Conservation (phyloP, 306 rosid species). For the Pachyrhizus erosus region DNA sequence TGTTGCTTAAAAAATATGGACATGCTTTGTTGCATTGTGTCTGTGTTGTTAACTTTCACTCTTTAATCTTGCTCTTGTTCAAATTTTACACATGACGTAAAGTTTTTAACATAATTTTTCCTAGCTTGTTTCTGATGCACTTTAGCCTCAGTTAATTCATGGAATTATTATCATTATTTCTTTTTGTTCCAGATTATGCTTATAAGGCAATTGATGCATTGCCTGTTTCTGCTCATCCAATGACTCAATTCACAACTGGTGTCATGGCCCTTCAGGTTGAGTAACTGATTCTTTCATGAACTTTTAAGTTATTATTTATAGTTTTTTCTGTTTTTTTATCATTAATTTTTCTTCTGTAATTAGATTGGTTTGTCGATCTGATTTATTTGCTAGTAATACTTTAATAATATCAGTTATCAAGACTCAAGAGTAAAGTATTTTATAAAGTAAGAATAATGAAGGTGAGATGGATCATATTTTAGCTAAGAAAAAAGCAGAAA, state of each 20-base stretch:
- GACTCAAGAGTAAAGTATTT: neutral
- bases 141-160: slow-evolving; percentile 5
- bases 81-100: slow-evolving; percentile 2
- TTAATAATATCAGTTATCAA: neutral
- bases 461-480: neutral
- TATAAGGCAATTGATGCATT: slow-evolving; percentile 93
- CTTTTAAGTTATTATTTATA: slow-evolving; percentile 12
- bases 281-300: slow-evolving; percentile 36
- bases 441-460: slow-evolving; percentile 6
- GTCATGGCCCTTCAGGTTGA: slow-evolving; percentile 98
- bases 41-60: slow-evolving; percentile 18
- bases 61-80: slow-evolving; percentile 16
- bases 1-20: slow-evolving; percentile 27
- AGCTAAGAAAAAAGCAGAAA: slow-evolving; percentile 5
- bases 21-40: slow-evolving; percentile 29
- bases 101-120: slow-evolving; percentile 4
- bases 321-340: neutral
- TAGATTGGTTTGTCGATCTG: slow-evolving; percentile 8
- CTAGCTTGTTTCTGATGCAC: slow-evolving; percentile 24
- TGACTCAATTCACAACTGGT: slow-evolving; percentile 96
- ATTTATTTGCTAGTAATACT: slow-evolving; percentile 2
- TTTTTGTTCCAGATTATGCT: slow-evolving; percentile 77
- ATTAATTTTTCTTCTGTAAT: slow-evolving; percentile 17
- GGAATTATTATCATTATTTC: slow-evolving; percentile 33
- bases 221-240: slow-evolving; percentile 86